These are phyloP conservation scores for Penicillium vulpinum DNA, from an alignment of 2,329 filamentous ascomycete genomes.

Conservation along the genomic window DNA sequence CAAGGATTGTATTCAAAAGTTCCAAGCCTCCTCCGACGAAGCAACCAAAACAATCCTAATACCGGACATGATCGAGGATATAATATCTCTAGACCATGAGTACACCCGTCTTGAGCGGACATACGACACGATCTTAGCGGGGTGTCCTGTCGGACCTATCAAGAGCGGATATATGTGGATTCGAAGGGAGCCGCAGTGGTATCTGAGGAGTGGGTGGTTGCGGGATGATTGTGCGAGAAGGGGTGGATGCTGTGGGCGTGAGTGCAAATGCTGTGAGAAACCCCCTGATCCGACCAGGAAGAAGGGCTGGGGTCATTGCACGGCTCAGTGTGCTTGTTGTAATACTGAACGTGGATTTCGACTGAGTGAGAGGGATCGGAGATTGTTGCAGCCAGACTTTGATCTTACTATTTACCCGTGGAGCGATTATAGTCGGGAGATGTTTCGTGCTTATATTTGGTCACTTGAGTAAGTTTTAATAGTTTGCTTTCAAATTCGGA, in stretches of 20 bases:
- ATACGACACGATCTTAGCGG: neutral
- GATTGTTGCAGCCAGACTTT: conserved; percentile 1
- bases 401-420: conserved; percentile 3
- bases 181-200: conserved; percentile 5
- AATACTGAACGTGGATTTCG: neutral
- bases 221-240: conserved; percentile 8
- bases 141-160: conserved; percentile 3
- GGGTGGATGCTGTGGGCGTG: conserved; percentile 12
- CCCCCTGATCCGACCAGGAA: neutral
- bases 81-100: conserved; percentile 2
- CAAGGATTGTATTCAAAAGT: conserved; percentile 1
- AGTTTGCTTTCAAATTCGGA: neutral
- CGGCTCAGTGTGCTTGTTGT: conserved; percentile 6
- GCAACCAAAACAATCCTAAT: neutral
- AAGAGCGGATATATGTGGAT: conserved; percentile 7
- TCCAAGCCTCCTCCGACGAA: neutral
- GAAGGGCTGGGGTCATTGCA: conserved; percentile 10
- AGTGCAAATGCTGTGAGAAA: conserved; percentile 7
- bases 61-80: conserved; percentile 7
- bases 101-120: conserved; percentile 1
- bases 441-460: conserved; percentile 10
- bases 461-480: neutral
- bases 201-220: conserved; percentile 4
- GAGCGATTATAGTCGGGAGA: conserved; percentile 9
- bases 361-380: neutral